These are phyloP conservation scores for Cyathus striatus DNA, from an alignment of 768 basidiomycete genomes.

Conservation along the genomic window DNA sequence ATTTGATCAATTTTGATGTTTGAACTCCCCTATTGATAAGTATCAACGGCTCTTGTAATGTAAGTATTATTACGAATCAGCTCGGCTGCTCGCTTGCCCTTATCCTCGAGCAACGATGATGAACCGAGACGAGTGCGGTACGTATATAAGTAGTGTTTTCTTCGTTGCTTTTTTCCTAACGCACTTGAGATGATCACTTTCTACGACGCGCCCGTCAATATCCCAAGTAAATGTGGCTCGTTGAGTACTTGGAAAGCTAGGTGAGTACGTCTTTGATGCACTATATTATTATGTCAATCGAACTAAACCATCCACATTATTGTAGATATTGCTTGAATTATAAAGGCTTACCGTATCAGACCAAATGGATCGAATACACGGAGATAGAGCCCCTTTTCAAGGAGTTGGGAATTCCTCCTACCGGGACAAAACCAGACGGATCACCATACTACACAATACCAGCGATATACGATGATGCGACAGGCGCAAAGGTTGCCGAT, in stretches of 20 bases:
- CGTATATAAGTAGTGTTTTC: no score
- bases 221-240: conserved; percentile 1
- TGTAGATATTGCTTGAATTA: conserved; percentile 25
- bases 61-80: no score
- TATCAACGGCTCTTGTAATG: no score
- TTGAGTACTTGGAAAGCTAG: conserved; percentile 10
- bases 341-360: conserved; percentile 31
- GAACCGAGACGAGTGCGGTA: no score
- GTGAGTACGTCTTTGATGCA: conserved; percentile 1
- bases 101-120: no score
- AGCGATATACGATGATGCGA: conserved; percentile 39
- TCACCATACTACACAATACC: conserved; percentile 36
- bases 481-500: conserved; percentile 29
- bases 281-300: not conserved
- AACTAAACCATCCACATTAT: no score
- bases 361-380: conserved; percentile 46
- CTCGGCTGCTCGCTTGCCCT: no score
- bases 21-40: no score
- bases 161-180: no score
- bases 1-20: no score
- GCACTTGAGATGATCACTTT: conserved; percentile 12
- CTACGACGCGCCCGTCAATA: conserved; percentile 8
- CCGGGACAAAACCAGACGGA: conserved; percentile 22
- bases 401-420: conserved; percentile 25
- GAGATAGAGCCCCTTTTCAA: conserved; percentile 32